phyloP scores from a whole-genome alignment of 2,329 filamentous ascomycete genomes.

The Penicillium sp. region DNA sequence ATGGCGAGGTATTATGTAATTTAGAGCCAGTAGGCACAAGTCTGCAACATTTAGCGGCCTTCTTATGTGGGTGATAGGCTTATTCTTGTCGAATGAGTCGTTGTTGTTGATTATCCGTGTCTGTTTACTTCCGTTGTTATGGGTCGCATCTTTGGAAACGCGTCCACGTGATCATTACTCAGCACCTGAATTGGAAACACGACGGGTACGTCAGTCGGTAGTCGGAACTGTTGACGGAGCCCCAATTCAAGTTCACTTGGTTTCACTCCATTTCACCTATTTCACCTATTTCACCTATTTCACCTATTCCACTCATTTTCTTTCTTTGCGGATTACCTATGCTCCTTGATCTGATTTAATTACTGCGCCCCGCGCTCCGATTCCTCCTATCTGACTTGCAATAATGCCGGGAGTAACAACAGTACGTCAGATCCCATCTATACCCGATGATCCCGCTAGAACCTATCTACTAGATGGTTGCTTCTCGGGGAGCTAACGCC shows the following conservation, averaged over 20 bases:
- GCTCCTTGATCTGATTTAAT: slow-evolving; percentile 16
- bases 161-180: slow-evolving; percentile 21
- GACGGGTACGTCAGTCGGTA: slow-evolving; percentile 10
- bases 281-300: background rate
- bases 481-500: slow-evolving; percentile 20
- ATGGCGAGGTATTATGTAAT: slow-evolving; percentile 14
- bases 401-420: slow-evolving; percentile 34
- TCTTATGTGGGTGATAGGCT: background rate
- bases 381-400: slow-evolving; percentile 20
- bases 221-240: slow-evolving; percentile 7
- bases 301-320: slow-evolving; percentile 7
- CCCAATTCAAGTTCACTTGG: slow-evolving; percentile 7
- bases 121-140: slow-evolving; percentile 21
- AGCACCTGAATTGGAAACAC: slow-evolving; percentile 3
- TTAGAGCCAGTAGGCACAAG: background rate
- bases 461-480: slow-evolving; percentile 21
- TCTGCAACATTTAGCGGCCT: background rate
- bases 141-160: slow-evolving; percentile 9
- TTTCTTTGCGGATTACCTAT: slow-evolving; percentile 25
- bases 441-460: slow-evolving; percentile 13
- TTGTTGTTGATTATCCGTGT: slow-evolving; percentile 11
- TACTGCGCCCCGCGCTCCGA: slow-evolving; percentile 29
- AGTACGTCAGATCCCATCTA: slow-evolving; percentile 25
- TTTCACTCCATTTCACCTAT: slow-evolving; percentile 8
- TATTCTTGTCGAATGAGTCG: background rate